Conservation (phyloP, 495 filamentous ascomycete species). For the Peziza echinospora region DNA sequence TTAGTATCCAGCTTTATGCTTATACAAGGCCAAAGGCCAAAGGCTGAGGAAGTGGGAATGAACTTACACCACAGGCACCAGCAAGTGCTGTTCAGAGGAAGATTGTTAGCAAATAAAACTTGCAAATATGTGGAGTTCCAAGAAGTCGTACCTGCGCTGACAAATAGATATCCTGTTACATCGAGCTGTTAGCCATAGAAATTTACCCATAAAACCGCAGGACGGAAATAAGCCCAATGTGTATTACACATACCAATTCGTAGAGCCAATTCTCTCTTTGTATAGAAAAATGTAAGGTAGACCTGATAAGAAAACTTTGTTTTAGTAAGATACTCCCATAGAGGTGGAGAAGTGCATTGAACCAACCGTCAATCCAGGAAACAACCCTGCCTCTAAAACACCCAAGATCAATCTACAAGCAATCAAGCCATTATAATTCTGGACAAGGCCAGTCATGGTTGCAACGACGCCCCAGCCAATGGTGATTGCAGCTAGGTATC, state of each 20-base stretch:
- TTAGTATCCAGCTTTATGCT: not conserved
- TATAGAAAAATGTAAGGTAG: conserved; percentile 60
- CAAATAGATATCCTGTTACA: conserved; percentile 50
- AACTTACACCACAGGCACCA: conserved; percentile 51
- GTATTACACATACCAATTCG: conserved; percentile 25
- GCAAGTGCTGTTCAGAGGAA: conserved; percentile 42
- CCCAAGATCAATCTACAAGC: conserved; percentile 42
- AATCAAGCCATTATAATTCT: conserved; percentile 33
- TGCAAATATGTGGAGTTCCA: not conserved
- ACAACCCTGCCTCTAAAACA: conserved; percentile 43
- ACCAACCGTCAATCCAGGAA: conserved; percentile 36
- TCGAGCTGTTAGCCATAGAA: no score
- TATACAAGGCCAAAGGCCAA: not conserved
- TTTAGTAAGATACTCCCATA: no score
- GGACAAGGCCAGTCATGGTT: conserved; percentile 41
- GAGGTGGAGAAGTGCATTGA: no score
- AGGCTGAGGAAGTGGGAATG: conserved; percentile 40
- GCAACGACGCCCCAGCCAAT: conserved; percentile 51
- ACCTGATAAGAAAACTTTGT: no score
- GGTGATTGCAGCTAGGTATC: conserved; percentile 44
- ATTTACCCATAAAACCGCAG: no score
- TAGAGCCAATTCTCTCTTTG: conserved; percentile 48
- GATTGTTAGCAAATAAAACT: no score
- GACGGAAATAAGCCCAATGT: not conserved
- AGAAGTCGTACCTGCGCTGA: conserved; percentile 12